phyloP scores from a whole-genome alignment of 148 eudicot genomes.

The Rhododendron simsii region DNA sequence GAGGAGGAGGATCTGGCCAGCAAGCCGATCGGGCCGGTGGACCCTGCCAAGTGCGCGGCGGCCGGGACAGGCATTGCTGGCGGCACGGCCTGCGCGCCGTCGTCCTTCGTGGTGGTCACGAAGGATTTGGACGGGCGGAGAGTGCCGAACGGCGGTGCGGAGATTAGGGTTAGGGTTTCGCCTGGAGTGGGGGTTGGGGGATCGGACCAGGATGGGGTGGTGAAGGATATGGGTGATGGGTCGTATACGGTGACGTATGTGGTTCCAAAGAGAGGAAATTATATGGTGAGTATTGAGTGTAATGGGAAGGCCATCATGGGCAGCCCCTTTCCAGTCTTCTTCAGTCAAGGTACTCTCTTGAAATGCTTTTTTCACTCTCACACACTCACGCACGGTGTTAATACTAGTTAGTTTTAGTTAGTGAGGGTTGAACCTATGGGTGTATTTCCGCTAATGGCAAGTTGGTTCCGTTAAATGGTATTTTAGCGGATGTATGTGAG shows the following conservation, averaged over 20 bases:
- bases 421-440: not conserved
- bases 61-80: constrained; percentile 90
- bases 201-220: constrained; percentile 74
- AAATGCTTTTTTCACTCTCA: not conserved
- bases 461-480: not conserved
- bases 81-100: constrained; percentile 71
- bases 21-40: constrained; percentile 82
- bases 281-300: constrained; percentile 90
- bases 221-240: constrained; percentile 92
- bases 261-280: constrained; percentile 89
- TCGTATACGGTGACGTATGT: constrained; percentile 80
- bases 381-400: not conserved
- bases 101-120: constrained; percentile 59
- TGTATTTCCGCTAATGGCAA: not conserved
- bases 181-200: constrained; percentile 90
- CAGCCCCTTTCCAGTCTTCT: constrained; percentile 94
- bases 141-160: constrained; percentile 61
- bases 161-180: constrained; percentile 60
- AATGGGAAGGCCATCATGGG: constrained; percentile 84
- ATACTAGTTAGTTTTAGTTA: not conserved
- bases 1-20: constrained; percentile 47
- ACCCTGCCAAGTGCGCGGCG: constrained; percentile 80
- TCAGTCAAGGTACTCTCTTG: constrained; percentile 68
- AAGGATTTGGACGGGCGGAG: constrained; percentile 84
- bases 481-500: too few species aligned